Evolutionary conservation across 208 protist genomes (phyloP).

Genomic region (Leptomonas pyrrhocoris): DNA sequence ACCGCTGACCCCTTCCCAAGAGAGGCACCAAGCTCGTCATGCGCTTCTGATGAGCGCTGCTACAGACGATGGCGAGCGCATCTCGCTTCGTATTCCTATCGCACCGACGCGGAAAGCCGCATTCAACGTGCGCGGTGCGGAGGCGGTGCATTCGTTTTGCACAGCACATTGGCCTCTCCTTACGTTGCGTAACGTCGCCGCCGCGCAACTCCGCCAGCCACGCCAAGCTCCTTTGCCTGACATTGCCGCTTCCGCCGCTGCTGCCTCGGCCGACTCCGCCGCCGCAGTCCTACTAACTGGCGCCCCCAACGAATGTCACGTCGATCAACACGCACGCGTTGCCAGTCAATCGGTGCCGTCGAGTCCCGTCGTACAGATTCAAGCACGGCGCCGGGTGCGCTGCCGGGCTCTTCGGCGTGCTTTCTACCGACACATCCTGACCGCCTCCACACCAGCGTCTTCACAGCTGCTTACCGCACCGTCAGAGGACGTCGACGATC

Average conservation of each 20-base stretch:
- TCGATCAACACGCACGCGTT: not conserved
- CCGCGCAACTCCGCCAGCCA: constrained; percentile 2
- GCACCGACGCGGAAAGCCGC: no score
- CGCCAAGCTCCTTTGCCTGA: not conserved
- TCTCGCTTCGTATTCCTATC: no score
- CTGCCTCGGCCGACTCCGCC: not conserved
- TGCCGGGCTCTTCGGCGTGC: not conserved
- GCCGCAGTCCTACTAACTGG: not conserved
- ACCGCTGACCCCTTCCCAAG: no score
- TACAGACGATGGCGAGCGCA: no score
- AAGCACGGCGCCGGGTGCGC: not conserved
- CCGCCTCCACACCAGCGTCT: not conserved
- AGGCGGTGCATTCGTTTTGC: not conserved
- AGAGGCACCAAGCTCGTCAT: no score
- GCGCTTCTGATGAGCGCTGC: no score
- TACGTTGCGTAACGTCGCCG: constrained; percentile 29
- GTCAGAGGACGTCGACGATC: not conserved
- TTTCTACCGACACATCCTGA: not conserved
- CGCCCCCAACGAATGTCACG: not conserved
- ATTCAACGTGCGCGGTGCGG: no score
- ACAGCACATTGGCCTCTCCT: constrained; percentile 10
- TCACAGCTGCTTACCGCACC: not conserved
- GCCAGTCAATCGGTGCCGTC: not conserved
- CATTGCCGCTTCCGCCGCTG: not conserved
- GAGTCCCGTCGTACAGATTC: not conserved